Base-by-base conservation (phyloP, 2,329 filamentous ascomycete species). In the Aspergillus novofumigatus region DNA sequence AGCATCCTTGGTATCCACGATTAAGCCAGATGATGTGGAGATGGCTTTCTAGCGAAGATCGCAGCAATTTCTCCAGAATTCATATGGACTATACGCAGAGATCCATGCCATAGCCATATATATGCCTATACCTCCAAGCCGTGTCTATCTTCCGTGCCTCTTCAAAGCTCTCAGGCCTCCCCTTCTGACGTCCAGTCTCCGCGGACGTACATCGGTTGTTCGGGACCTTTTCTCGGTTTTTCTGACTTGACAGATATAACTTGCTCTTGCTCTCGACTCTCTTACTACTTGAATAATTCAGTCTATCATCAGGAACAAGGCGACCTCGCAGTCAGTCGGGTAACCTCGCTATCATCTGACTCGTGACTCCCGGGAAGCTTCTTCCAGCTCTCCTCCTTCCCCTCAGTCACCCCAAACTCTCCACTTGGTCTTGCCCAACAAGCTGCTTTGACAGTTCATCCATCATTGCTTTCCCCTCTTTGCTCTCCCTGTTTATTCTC, bases 11-110 rank as follows among this genome's bases (percentile, higher is more conserved):
- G 45, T 49, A 48, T 29, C 14, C 55, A 28, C 17, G 26, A 48
- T 26, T 23, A 55, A 29, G 50, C 41, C 23, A 14, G 29, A 32
- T 14, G 29, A 14, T 28, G 55, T 57, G 52, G 55, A 29, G 41
- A 41, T 48, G 3, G 20, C 41, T 54, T 57, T 51, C 51, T 20
- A 45, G 55, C 55, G 55, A 57, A 48, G 51, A 57, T 54, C 55
- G 55, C 55, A 53, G 26, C 45, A 41, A 47, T 51, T 26, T 7
- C 41, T 11, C 41, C 41, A 44, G 41, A 44, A 42, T 5, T 17
- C 3, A 44, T 20, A 6, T 11, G 8, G 6, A 21, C 21, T 20
- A 11, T 38, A 17, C 14, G 32, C 14, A 35, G 41, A 49, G 44
- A 14, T 38, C 32, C 32, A 14, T 14, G 4, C 29, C 11, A 17